These are phyloP conservation scores for Emericellopsis terricola DNA, from an alignment of 495 filamentous ascomycete species.

Conservation along the genomic window DNA sequence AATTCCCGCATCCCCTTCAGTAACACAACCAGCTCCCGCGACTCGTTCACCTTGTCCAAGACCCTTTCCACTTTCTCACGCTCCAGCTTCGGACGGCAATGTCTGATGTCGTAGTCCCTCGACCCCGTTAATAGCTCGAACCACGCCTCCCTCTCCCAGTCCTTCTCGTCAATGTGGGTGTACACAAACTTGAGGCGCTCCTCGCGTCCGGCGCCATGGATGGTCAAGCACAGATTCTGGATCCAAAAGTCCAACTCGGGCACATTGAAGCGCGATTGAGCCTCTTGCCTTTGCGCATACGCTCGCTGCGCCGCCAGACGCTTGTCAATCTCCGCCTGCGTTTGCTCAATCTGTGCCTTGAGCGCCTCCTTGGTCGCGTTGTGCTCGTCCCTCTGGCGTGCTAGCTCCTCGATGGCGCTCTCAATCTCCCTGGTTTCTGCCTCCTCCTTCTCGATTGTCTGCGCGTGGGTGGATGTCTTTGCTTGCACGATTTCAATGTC, in stretches of 20 bases:
- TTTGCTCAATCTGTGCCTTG: constrained; percentile 58
- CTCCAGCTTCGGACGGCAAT: constrained; percentile 65
- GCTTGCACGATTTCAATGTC: constrained; percentile 71
- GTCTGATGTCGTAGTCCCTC: constrained; percentile 68
- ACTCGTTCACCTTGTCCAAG: constrained; percentile 65
- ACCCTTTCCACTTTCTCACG: constrained; percentile 50
- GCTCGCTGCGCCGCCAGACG: constrained; percentile 30
- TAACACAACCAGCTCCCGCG: constrained; percentile 59
- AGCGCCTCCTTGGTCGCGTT: constrained; percentile 54
- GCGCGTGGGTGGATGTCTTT: constrained; percentile 58
- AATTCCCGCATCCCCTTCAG: constrained; percentile 86
- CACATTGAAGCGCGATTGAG: constrained; percentile 66
- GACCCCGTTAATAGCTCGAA: constrained; percentile 74
- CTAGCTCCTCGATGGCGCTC: constrained; percentile 54
- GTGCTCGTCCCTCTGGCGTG: constrained; percentile 55
- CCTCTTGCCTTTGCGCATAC: constrained; percentile 44
- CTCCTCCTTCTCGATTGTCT: constrained; percentile 69
- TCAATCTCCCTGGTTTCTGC: constrained; percentile 84
- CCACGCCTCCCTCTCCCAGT: constrained; percentile 81
- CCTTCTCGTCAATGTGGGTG: constrained; percentile 68
- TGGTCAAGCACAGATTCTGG: constrained; percentile 67
- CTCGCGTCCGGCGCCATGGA: constrained; percentile 72
- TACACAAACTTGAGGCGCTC: constrained; percentile 86
- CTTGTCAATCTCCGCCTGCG: constrained; percentile 47
- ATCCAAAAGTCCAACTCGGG: constrained; percentile 95